A percentile compares a stretch with the other conserved stretches of the same genome.
Conservation (phyloP, 306 rosid species). For the Acacia acuminata region DNA sequence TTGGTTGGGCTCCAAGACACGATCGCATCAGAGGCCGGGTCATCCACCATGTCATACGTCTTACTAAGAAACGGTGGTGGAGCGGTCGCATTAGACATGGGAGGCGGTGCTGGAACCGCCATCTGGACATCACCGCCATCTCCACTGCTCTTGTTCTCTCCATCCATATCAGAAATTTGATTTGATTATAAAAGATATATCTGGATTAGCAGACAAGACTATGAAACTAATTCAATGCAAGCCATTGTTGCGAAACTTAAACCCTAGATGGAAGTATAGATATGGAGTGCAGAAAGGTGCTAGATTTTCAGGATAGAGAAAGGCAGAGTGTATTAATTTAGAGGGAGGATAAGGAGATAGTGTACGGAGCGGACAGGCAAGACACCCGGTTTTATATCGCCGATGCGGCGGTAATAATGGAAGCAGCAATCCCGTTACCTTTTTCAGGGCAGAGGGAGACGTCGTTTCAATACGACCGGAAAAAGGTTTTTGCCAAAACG, state of each 20-base stretch:
- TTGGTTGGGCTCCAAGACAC: conserved; percentile 93
- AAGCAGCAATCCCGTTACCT: neutral
- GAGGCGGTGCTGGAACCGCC: conserved; percentile 51
- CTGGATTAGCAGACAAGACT: neutral
- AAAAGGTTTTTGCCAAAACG: neutral
- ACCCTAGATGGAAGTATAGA: conserved; percentile 37
- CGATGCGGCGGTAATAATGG: neutral
- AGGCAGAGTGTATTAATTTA: neutral
- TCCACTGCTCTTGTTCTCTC: conserved; percentile 33
- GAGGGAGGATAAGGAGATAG: neutral
- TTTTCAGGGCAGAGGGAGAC: neutral
- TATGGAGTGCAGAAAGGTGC: neutral
- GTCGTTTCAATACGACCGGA: neutral
- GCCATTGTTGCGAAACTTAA: conserved; percentile 37
- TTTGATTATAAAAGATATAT: neutral
- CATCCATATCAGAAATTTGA: conserved; percentile 44
- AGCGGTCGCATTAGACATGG: conserved; percentile 61
- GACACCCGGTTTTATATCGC: neutral
- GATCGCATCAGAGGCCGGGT: conserved; percentile 68
- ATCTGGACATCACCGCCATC: conserved; percentile 39
- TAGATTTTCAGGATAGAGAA: neutral
- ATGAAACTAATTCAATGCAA: neutral
- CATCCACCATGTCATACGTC: conserved; percentile 97
- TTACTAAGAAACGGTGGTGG: conserved; percentile 95
- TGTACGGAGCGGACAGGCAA: neutral